phyloP scores from a whole-genome alignment of 176 grass and related monocot genomes.

The Olyra latifolia region DNA sequence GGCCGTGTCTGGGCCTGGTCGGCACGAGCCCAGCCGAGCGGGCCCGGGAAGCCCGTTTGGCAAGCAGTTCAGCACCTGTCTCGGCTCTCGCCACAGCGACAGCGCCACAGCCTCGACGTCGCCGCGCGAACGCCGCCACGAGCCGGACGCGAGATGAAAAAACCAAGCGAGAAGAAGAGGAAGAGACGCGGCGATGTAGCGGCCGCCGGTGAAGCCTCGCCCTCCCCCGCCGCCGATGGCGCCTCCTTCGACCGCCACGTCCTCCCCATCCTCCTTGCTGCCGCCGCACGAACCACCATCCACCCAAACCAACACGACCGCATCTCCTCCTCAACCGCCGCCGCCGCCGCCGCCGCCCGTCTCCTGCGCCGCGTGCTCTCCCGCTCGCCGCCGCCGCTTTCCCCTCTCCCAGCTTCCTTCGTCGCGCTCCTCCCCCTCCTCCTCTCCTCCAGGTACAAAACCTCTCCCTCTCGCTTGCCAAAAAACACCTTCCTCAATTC shows the following conservation, averaged over 20 bases:
- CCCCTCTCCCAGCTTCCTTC: constrained; percentile 29
- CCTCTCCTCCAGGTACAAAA: constrained; percentile 40
- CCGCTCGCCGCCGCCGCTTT: background rate
- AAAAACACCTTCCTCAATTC: background rate
- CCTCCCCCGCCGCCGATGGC: background rate
- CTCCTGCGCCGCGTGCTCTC: constrained; percentile 41
- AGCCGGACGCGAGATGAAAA: background rate
- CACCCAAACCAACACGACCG: background rate
- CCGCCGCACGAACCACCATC: background rate
- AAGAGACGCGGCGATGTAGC: background rate
- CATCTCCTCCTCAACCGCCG: background rate
- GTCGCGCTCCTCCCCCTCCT: constrained; percentile 41
- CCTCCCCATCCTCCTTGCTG: constrained; percentile 44
- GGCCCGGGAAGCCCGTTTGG: too few relatives aligned
- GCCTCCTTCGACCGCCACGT: constrained; percentile 30
- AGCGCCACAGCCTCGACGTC: background rate
- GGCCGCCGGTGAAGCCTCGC: background rate
- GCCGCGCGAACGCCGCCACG: background rate
- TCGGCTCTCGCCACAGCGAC: too few relatives aligned
- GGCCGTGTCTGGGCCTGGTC: too few relatives aligned
- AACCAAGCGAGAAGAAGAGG: constrained; percentile 28
- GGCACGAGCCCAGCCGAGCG: too few relatives aligned
- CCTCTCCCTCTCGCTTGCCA: background rate
- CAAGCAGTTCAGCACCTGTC: too few relatives aligned
- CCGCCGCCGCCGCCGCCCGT: background rate